Evolutionary conservation across 176 grass and related monocot genomes (phyloP).

Genomic region (Ensete glaucum): DNA sequence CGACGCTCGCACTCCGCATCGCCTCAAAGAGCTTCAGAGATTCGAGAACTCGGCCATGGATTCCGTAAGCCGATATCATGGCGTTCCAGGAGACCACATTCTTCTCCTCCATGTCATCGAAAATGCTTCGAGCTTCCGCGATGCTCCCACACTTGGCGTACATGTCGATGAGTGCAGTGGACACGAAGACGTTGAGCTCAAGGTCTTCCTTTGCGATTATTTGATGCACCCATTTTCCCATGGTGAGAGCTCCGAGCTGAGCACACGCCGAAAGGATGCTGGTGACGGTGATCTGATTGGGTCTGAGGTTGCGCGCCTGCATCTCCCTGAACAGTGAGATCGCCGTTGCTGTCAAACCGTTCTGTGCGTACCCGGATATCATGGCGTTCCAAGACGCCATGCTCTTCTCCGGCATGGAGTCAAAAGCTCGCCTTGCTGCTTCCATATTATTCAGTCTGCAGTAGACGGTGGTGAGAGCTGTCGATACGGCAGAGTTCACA

Average conservation of each 20-base stretch:
- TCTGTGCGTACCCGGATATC: constrained; percentile 28
- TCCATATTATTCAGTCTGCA: constrained; percentile 22
- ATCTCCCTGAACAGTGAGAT: constrained; percentile 25
- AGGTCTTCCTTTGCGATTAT: constrained; percentile 19
- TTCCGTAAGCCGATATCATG: constrained; percentile 23
- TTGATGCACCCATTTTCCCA: constrained; percentile 21
- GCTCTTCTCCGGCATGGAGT: constrained; percentile 12
- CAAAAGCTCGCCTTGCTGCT: constrained; percentile 12
- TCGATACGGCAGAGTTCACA: constrained; percentile 16
- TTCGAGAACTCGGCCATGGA: constrained; percentile 20
- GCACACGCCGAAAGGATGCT: constrained; percentile 26
- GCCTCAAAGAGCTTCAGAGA: constrained; percentile 20
- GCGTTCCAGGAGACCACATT: constrained; percentile 29
- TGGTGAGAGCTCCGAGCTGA: constrained; percentile 18
- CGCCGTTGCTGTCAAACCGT: constrained; percentile 23
- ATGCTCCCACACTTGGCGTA: constrained; percentile 21
- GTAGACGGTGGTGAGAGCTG: constrained; percentile 21
- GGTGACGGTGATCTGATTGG: constrained; percentile 20
- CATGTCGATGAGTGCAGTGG: constrained; percentile 24
- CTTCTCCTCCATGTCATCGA: constrained; percentile 22
- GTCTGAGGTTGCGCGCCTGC: constrained; percentile 7
- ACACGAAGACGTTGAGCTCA: constrained; percentile 23
- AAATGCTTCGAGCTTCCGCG: constrained; percentile 13
- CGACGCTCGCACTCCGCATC: constrained; percentile 8
- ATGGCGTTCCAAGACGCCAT: constrained; percentile 28